Evolutionary conservation across 805 yeast species (phyloP).

Genomic region (Spathaspora sp.): DNA sequence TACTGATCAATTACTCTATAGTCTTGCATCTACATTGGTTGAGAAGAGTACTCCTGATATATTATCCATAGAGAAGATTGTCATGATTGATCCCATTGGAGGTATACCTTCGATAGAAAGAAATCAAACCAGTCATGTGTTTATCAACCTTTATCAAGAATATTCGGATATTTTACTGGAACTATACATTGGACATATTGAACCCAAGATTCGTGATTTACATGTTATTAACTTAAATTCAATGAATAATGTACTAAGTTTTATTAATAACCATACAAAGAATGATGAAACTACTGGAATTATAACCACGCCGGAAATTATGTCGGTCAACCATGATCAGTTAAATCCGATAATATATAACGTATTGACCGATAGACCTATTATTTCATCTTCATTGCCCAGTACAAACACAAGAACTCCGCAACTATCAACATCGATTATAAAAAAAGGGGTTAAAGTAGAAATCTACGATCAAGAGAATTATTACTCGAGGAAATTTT

Average conservation of each 20-base stretch:
- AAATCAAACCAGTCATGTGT: slow-evolving; percentile 78
- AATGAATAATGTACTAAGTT: slow-evolving; percentile 54
- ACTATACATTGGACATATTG: slow-evolving; percentile 53
- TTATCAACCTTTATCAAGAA: slow-evolving; percentile 82
- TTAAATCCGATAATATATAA: slow-evolving; percentile 88
- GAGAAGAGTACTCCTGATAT: slow-evolving; percentile 17
- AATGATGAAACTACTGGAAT: slow-evolving; percentile 65
- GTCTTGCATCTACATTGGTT: slow-evolving; percentile 22
- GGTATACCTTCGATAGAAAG: slow-evolving; percentile 90
- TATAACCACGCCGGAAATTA: slow-evolving; percentile 79
- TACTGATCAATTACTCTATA: slow-evolving; percentile 21
- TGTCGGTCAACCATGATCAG: slow-evolving; percentile 49
- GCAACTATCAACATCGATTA: slow-evolving; percentile 67
- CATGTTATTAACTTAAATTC: slow-evolving; percentile 68
- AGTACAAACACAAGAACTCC: slow-evolving; percentile 53
- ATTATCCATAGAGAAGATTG: slow-evolving; percentile 72
- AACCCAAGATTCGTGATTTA: slow-evolving; percentile 40
- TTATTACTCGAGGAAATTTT: slow-evolving; percentile 26
- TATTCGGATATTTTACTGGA: slow-evolving; percentile 63
- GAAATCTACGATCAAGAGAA: slow-evolving; percentile 31
- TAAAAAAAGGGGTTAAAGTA: slow-evolving; percentile 72
- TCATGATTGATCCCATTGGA: slow-evolving; percentile 76
- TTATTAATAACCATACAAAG: slow-evolving; percentile 41
- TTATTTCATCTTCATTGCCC: slow-evolving; percentile 88
- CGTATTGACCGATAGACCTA: slow-evolving; percentile 85